Conservation (phyloP, 2,329 filamentous ascomycete species). For the Pseudocercospora macadamiae region DNA sequence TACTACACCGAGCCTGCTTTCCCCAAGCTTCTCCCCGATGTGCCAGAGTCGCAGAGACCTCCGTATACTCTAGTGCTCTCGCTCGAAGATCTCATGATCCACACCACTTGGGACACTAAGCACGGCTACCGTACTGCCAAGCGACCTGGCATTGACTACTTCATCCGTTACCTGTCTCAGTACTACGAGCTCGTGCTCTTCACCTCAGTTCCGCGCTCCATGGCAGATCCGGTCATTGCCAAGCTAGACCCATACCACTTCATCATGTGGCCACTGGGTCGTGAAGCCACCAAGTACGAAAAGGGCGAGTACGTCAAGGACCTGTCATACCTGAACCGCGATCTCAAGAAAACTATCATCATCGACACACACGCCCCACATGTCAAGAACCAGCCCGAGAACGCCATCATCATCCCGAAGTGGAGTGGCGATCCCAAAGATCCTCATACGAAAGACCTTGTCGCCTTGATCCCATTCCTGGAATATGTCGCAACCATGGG, state of each 20-base stretch:
- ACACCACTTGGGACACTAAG: conserved; percentile 92
- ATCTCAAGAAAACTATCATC: conserved; percentile 92
- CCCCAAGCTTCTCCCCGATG: conserved; percentile 84
- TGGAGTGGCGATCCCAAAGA: conserved; percentile 86
- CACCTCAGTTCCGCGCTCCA: conserved; percentile 81
- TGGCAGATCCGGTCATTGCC: conserved; percentile 83
- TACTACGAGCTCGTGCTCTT: conserved; percentile 98
- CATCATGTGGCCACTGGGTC: conserved; percentile 91
- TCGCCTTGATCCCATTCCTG: conserved; percentile 90
- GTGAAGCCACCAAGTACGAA: conserved; percentile 96
- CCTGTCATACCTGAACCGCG: conserved; percentile 95
- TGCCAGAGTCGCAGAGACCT: conserved; percentile 75
- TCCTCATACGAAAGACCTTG: conserved; percentile 67
- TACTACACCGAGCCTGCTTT: conserved; percentile 98
- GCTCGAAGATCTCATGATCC: conserved; percentile 89
- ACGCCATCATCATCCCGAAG: conserved; percentile 86
- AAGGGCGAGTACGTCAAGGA: conserved; percentile 98
- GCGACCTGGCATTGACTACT: conserved; percentile 94
- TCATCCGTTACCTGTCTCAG: conserved; percentile 92
- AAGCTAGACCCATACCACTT: conserved; percentile 96
- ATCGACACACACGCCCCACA: conserved; percentile 84
- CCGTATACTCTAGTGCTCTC: conserved; percentile 93
- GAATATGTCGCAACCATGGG: conserved; percentile 97
- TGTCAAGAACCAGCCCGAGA: conserved; percentile 90
- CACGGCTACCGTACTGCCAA: conserved; percentile 96